These are phyloP conservation scores for Tetradesmus lagerheimii DNA, from an alignment of 139 green algal species.

Conservation along the genomic window DNA sequence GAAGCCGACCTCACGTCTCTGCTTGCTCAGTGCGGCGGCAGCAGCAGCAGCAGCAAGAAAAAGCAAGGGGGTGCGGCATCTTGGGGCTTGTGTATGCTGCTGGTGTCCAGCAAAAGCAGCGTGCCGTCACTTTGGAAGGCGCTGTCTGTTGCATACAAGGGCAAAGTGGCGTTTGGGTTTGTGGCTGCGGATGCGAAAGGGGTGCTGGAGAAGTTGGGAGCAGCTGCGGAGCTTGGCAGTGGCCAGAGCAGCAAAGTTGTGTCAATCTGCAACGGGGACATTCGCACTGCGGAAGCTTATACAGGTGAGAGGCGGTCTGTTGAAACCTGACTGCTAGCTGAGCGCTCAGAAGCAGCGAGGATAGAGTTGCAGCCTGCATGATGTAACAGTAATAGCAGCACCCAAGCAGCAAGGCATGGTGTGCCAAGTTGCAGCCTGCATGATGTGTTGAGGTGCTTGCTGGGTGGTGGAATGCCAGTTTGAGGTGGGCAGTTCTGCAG, in stretches of 20 bases:
- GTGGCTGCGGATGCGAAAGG: conserved; percentile 8
- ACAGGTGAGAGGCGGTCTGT: background rate
- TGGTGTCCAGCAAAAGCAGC: conserved; percentile 77
- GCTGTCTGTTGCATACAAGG: conserved; percentile 63
- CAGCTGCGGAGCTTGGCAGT: background rate
- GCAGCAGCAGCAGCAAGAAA: conserved; percentile 7
- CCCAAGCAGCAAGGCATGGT: too few relatives aligned
- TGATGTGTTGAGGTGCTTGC: too few relatives aligned
- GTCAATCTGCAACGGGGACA: conserved; percentile 84
- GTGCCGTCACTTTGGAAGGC: conserved; percentile 70
- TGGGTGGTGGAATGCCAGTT: too few relatives aligned
- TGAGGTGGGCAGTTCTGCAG: too few relatives aligned
- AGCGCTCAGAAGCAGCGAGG: too few relatives aligned
- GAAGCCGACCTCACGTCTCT: conserved; percentile 47
- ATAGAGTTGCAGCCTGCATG: too few relatives aligned
- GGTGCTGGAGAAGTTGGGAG: conserved; percentile 1
- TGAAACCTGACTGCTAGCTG: too few relatives aligned
- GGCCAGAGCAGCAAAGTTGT: conserved; percentile 67
- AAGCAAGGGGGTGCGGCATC: conserved; percentile 45
- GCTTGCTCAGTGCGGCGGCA: conserved; percentile 49
- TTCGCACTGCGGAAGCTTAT: conserved; percentile 57
- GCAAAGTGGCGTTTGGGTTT: conserved; percentile 66
- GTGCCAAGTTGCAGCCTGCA: too few relatives aligned
- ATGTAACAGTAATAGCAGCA: too few relatives aligned
- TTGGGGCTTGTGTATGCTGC: conserved; percentile 79